phyloP scores from a whole-genome alignment of 768 basidiomycete species.

The Lactarius sp. region DNA sequence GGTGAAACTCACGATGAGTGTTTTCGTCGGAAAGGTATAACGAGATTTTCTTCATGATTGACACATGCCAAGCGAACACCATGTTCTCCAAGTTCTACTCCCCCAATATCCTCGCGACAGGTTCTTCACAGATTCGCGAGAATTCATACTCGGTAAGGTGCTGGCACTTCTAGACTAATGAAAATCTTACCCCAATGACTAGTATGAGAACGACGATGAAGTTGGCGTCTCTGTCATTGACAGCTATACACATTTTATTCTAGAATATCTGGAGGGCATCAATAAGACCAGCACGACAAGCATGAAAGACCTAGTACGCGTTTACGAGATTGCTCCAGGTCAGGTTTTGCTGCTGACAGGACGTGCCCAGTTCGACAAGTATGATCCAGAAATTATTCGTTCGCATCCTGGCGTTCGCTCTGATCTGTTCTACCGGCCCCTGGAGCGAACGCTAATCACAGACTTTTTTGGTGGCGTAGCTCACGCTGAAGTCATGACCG shows the following conservation, averaged over 20 bases:
- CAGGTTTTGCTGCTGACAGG: neutral
- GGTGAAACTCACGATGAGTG: neutral
- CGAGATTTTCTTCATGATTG: constrained; percentile 96
- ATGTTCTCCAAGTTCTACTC: constrained; percentile 94
- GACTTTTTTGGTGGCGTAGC: constrained; percentile 79
- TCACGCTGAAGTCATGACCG: constrained; percentile 59
- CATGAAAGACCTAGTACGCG: constrained; percentile 74
- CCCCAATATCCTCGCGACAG: constrained; percentile 88
- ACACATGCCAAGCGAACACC: constrained; percentile 96
- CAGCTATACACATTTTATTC: constrained; percentile 85
- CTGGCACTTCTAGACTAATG: neutral
- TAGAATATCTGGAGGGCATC: constrained; percentile 87
- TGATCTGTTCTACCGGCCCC: constrained; percentile 67
- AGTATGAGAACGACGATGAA: constrained; percentile 93
- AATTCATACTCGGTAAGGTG: constrained; percentile 85
- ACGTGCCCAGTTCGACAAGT: constrained; percentile 66
- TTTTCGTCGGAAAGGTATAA: constrained; percentile 58
- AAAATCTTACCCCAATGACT: neutral
- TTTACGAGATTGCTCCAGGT: neutral
- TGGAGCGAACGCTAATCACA: constrained; percentile 56
- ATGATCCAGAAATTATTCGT: constrained; percentile 66
- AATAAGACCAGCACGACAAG: constrained; percentile 84
- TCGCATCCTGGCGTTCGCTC: constrained; percentile 89
- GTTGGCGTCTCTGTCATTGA: constrained; percentile 97
- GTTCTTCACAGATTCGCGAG: constrained; percentile 77